phyloP scores from a whole-genome alignment of 495 filamentous ascomycete genomes.

The Astrothelium macrocarpum region DNA sequence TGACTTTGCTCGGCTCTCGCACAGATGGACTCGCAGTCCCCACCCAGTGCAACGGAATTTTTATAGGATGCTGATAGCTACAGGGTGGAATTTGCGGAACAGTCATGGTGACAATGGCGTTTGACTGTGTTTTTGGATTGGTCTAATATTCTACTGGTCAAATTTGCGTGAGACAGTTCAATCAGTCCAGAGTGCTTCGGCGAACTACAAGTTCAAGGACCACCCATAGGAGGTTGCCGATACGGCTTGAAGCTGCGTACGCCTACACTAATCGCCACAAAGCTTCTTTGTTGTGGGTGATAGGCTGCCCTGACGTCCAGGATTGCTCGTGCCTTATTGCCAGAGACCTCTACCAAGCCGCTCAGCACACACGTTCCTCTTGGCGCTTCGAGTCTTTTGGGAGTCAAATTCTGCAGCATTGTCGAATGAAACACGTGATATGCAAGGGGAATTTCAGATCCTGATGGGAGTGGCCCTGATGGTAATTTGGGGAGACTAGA shows the following conservation, averaged over 20 bases:
- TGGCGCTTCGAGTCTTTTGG: constrained; percentile 39
- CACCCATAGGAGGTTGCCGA: constrained; percentile 29
- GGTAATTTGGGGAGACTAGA: constrained; percentile 11
- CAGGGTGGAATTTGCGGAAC: too few species aligned
- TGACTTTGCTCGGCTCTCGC: too few species aligned
- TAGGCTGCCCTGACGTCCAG: constrained; percentile 52
- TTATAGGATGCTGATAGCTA: too few species aligned
- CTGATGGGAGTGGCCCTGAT: neutral
- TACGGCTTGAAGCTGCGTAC: constrained; percentile 25
- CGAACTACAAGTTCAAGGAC: constrained; percentile 19
- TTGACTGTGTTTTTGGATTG: too few species aligned
- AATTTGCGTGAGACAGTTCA: too few species aligned
- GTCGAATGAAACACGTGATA: constrained; percentile 46
- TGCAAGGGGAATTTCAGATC: constrained; percentile 24
- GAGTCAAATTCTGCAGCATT: constrained; percentile 39
- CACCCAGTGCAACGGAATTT: too few species aligned
- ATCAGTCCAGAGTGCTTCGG: too few species aligned
- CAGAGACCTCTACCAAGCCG: constrained; percentile 57
- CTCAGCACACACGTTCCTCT: constrained; percentile 54
- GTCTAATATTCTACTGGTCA: too few species aligned
- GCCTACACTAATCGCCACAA: constrained; percentile 17
- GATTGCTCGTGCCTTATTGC: constrained; percentile 45
- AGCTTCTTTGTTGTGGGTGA: constrained; percentile 40
- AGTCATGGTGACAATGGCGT: too few species aligned
- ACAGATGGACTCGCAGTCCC: too few species aligned